These are phyloP conservation scores for Rheum nobile DNA, from an alignment of 148 eudicot species.

Conservation along the genomic window DNA sequence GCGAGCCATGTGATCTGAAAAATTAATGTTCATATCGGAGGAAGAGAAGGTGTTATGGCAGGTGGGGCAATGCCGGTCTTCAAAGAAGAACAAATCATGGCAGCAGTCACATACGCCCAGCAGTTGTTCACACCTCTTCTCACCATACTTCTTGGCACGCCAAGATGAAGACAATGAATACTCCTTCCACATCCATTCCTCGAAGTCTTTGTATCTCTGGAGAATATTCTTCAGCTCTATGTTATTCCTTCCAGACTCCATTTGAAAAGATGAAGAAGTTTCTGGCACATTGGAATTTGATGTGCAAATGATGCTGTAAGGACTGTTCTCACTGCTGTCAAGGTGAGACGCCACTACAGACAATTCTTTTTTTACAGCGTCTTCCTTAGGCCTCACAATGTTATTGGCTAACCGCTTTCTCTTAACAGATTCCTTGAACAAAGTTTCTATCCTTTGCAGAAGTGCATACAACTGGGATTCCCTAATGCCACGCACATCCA, in stretches of 20 bases:
- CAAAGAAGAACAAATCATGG: conserved; percentile 32
- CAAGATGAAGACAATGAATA: conserved; percentile 36
- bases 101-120: conserved; percentile 46
- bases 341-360: conserved; percentile 19
- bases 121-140: conserved; percentile 34
- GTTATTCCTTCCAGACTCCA: conserved; percentile 40
- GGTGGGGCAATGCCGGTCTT: conserved; percentile 43
- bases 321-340: conserved; percentile 29
- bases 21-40: conserved; percentile 14
- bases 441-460: conserved; percentile 47
- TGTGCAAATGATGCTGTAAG: conserved; percentile 21
- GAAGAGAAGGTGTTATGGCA: conserved; percentile 34
- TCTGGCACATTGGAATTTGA: conserved; percentile 25
- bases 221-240: conserved; percentile 32
- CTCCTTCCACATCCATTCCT: conserved; percentile 73
- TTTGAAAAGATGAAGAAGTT: conserved; percentile 37
- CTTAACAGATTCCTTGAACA: conserved; percentile 49
- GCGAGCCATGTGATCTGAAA: conserved; percentile 33
- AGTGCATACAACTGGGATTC: conserved; percentile 67
- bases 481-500: conserved; percentile 77
- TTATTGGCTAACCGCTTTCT: conserved; percentile 16
- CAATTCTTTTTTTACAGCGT: conserved; percentile 23
- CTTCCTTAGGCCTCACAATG: conserved; percentile 11
- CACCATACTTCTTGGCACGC: conserved; percentile 50
- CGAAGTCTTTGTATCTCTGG: conserved; percentile 47